Evolutionary conservation across 345 rosid species (phyloP).

Genomic region (Syzygium aromaticum): DNA sequence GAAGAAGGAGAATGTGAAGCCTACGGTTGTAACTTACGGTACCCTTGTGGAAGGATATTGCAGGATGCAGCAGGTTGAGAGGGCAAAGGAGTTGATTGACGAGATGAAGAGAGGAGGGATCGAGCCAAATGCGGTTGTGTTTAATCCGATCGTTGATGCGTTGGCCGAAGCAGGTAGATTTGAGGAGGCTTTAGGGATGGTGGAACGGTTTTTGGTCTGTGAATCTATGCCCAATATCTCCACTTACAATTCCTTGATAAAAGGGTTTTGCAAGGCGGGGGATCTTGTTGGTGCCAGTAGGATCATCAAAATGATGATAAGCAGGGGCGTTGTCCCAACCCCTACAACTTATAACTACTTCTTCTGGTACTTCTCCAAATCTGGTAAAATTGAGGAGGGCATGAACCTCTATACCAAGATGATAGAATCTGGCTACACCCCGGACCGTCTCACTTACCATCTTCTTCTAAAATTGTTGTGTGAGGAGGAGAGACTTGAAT

Average conservation of each 20-base stretch:
- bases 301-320: conserved; percentile 69
- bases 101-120: conserved; percentile 62
- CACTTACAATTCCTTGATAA: conserved; percentile 74
- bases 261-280: conserved; percentile 68
- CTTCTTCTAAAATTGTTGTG: conserved; percentile 76
- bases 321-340: conserved; percentile 57
- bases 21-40: conserved; percentile 65
- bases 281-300: conserved; percentile 64
- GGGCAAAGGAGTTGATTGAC: conserved; percentile 52
- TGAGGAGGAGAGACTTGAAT: conserved; percentile 58
- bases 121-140: conserved; percentile 44
- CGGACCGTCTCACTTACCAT: conserved; percentile 65
- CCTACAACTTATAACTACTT: conserved; percentile 67
- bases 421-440: conserved; percentile 63
- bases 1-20: conserved; percentile 43
- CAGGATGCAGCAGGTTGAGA: conserved; percentile 52
- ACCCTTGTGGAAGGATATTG: conserved; percentile 83
- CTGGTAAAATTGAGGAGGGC: conserved; percentile 54
- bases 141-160: conserved; percentile 71
- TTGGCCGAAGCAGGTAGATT: conserved; percentile 70
- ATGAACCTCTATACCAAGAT: conserved; percentile 73
- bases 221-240: conserved; percentile 62
- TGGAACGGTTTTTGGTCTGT: conserved; percentile 56
- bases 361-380: conserved; percentile 54
- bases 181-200: conserved; percentile 54